Conservation (phyloP, 208 protist genomes). For the Acanthamoeba royreba region DNA sequence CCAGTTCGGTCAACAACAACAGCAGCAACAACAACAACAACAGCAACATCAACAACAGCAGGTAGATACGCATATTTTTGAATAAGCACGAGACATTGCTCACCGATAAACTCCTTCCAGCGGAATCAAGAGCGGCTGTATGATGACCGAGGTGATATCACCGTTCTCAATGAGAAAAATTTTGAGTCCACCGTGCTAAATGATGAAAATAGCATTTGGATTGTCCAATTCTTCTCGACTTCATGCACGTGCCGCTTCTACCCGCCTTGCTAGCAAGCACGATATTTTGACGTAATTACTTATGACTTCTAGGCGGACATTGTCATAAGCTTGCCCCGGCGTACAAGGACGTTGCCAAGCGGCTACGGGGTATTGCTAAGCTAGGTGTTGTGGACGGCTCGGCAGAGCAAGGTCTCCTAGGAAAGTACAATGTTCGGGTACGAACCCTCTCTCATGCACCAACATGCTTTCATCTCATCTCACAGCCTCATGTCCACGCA, state of each 20-base stretch:
- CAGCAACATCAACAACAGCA: neutral
- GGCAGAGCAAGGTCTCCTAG: neutral
- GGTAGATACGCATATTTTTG: neutral
- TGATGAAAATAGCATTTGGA: neutral
- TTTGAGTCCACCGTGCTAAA: slow-evolving; percentile 12
- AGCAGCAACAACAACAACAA: neutral
- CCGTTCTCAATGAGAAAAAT: neutral
- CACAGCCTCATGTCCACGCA: too few species aligned
- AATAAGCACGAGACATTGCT: too few species aligned
- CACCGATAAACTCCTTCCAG: neutral
- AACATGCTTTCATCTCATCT: too few species aligned
- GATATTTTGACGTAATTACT: neutral
- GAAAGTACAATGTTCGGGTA: neutral
- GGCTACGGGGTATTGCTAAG: slow-evolving; percentile 18
- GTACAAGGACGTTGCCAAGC: slow-evolving; percentile 23
- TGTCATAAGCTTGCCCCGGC: neutral
- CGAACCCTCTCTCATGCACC: too few species aligned
- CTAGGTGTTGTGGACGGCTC: slow-evolving; percentile 29
- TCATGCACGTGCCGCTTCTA: neutral
- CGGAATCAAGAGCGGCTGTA: slow-evolving; percentile 5
- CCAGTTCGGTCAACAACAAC: neutral
- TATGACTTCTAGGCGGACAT: neutral
- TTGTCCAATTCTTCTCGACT: slow-evolving; percentile 28
- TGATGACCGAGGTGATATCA: slow-evolving; percentile 1
- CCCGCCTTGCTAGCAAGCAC: neutral